These are phyloP conservation scores for Elaeis guineensis DNA, from an alignment of 176 grass and related monocot species.

Conservation along the genomic window DNA sequence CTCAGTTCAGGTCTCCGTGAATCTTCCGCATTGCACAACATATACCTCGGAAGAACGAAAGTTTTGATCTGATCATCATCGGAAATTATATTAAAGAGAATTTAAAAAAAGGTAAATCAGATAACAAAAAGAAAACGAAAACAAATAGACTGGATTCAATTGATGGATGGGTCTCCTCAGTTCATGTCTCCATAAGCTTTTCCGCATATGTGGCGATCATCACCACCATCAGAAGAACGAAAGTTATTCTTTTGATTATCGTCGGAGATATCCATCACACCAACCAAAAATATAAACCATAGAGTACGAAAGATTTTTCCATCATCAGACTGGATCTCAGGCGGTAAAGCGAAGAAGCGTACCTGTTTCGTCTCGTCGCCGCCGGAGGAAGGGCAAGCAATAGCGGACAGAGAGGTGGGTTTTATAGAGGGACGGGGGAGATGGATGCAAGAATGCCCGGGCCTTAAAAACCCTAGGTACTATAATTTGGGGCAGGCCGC, in stretches of 20 bases:
- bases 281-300: too few relatives aligned
- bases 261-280: neutral
- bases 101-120: neutral
- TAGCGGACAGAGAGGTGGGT: too few relatives aligned
- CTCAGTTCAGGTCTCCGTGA: constrained; percentile 15
- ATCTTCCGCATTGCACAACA: constrained; percentile 1
- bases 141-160: neutral
- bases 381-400: too few relatives aligned
- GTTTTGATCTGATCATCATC: constrained; percentile 1
- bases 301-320: too few relatives aligned
- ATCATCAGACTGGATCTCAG: too few relatives aligned
- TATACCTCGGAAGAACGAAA: constrained; percentile 6
- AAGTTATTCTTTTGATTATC: constrained; percentile 1
- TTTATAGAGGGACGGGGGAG: too few relatives aligned
- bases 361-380: too few relatives aligned
- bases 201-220: neutral
- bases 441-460: too few relatives aligned
- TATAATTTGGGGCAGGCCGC: too few relatives aligned
- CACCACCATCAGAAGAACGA: constrained; percentile 3
- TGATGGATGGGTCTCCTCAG: neutral
- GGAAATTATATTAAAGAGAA: neutral
- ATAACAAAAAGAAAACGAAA: neutral
- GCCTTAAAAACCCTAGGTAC: too few relatives aligned
- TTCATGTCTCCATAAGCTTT: constrained; percentile 5
- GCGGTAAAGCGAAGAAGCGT: too few relatives aligned